Percentiles rank a stretch among this genome's conserved stretches.
Conservation (phyloP, 2,329 filamentous ascomycete species). For the Lizonia empirigonia region DNA sequence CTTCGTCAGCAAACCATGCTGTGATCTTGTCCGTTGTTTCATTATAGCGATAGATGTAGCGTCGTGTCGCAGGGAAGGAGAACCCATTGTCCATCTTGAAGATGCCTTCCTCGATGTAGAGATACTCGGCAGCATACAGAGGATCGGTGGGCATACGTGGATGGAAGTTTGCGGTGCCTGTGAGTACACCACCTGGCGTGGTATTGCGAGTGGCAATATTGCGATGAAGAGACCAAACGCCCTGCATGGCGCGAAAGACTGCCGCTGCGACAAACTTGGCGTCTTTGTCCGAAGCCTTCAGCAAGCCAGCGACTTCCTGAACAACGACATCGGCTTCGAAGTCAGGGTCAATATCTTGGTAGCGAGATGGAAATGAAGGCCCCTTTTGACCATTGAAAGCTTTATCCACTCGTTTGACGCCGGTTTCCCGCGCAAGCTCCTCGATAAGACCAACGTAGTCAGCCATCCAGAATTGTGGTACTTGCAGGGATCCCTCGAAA, state of each 20-base stretch:
- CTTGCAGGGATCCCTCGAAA: slow-evolving; percentile 43
- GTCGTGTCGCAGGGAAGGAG: slow-evolving; percentile 64
- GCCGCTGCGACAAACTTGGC: slow-evolving; percentile 66
- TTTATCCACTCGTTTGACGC: slow-evolving; percentile 53
- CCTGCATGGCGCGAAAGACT: slow-evolving; percentile 73
- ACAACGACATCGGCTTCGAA: slow-evolving; percentile 54
- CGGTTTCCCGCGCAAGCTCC: slow-evolving; percentile 66
- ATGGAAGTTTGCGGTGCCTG: slow-evolving; percentile 68
- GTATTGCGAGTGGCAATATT: slow-evolving; percentile 60
- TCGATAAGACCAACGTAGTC: slow-evolving; percentile 81
- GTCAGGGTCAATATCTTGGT: slow-evolving; percentile 36
- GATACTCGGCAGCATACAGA: slow-evolving; percentile 60
- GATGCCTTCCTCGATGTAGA: slow-evolving; percentile 69
- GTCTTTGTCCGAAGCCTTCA: slow-evolving; percentile 51
- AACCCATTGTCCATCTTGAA: slow-evolving; percentile 64
- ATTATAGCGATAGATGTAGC: slow-evolving; percentile 76
- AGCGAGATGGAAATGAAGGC: slow-evolving; percentile 47
- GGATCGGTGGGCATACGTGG: slow-evolving; percentile 62
- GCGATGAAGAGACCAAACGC: slow-evolving; percentile 69
- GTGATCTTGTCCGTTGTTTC: slow-evolving; percentile 65
- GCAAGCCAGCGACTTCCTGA: slow-evolving; percentile 51
- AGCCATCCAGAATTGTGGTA: slow-evolving; percentile 80
- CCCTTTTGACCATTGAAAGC: slow-evolving; percentile 57
- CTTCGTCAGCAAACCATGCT: slow-evolving; percentile 75
- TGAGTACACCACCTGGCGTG: slow-evolving; percentile 68